Conservation (phyloP, 2,329 filamentous ascomycete species). For the Calonectria honghensis region DNA sequence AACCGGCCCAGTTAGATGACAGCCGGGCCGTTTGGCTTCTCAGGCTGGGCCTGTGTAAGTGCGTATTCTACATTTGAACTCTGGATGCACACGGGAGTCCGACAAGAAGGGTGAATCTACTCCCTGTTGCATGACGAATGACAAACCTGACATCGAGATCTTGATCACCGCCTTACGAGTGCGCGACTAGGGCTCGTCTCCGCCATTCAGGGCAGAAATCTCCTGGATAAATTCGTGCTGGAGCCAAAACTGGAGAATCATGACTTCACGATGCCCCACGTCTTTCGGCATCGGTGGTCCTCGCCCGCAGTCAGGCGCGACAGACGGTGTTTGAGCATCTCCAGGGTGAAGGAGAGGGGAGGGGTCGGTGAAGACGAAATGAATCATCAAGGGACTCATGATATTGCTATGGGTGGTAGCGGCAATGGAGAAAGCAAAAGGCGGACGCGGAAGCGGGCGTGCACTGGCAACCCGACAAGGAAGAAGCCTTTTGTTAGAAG, state of each 20-base stretch:
- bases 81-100: slow-evolving; percentile 9
- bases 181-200: slow-evolving; percentile 13
- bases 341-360: slow-evolving; percentile 1
- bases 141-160: slow-evolving; percentile 47
- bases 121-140: not conserved
- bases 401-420: slow-evolving; percentile 32
- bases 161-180: slow-evolving; percentile 32
- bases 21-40: slow-evolving; percentile 52
- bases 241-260: slow-evolving; percentile 47
- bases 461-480: slow-evolving; percentile 14
- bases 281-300: slow-evolving; percentile 13
- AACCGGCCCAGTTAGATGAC: slow-evolving; percentile 37
- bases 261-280: slow-evolving; percentile 53
- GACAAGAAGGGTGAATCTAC: not conserved
- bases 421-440: slow-evolving; percentile 30
- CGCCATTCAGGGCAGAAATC: slow-evolving; percentile 23
- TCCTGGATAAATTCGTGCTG: slow-evolving; percentile 29
- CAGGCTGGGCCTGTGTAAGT: slow-evolving; percentile 41
- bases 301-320: slow-evolving; percentile 14
- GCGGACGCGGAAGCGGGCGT: slow-evolving; percentile 29
- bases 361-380: slow-evolving; percentile 29
- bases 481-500: not conserved
- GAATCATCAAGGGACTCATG: slow-evolving; percentile 26
- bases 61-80: slow-evolving; percentile 23
- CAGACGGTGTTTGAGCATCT: slow-evolving; percentile 13